These are phyloP conservation scores for Azolla pinnata DNA, from an alignment of 75 land plant species.

Conservation along the genomic window DNA sequence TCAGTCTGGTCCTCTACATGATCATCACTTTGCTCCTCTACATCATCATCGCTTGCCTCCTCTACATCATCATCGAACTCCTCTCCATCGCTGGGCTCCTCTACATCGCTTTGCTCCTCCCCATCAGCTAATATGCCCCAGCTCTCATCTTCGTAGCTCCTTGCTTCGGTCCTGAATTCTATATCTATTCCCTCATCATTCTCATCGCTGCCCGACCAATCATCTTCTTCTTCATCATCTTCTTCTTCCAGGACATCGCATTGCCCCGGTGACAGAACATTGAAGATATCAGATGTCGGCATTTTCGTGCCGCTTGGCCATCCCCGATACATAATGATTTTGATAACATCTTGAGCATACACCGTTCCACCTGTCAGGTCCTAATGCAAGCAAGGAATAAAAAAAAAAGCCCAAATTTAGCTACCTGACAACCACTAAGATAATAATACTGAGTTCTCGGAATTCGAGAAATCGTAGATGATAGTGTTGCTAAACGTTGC, in stretches of 20 bases:
- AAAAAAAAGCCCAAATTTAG: not conserved
- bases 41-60: slow-evolving; percentile 4
- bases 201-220: not conserved
- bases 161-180: not conserved
- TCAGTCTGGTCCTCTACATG: slow-evolving; percentile 2
- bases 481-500: too few relatives aligned
- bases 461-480: too few relatives aligned
- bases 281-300: slow-evolving; percentile 7
- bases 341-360: slow-evolving; percentile 70
- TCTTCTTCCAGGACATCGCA: slow-evolving; percentile 7
- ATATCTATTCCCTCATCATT: not conserved
- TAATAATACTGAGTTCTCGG: too few relatives aligned
- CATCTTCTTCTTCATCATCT: slow-evolving; percentile 1
- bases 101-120: too few relatives aligned
- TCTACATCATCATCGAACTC: slow-evolving; percentile 1
- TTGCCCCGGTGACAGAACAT: slow-evolving; percentile 13
- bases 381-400: too few relatives aligned
- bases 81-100: not conserved
- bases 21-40: not conserved
- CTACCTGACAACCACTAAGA: not conserved
- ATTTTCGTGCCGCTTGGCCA: slow-evolving; percentile 54
- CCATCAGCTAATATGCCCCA: too few relatives aligned
- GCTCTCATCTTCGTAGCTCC: not conserved
- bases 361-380: slow-evolving; percentile 79
- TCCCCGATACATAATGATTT: slow-evolving; percentile 86